Evolutionary conservation across 2,329 filamentous ascomycete genomes (phyloP), one percentile per base, ranked within the genome.

Genomic region (Lecanosticta acicola): DNA sequence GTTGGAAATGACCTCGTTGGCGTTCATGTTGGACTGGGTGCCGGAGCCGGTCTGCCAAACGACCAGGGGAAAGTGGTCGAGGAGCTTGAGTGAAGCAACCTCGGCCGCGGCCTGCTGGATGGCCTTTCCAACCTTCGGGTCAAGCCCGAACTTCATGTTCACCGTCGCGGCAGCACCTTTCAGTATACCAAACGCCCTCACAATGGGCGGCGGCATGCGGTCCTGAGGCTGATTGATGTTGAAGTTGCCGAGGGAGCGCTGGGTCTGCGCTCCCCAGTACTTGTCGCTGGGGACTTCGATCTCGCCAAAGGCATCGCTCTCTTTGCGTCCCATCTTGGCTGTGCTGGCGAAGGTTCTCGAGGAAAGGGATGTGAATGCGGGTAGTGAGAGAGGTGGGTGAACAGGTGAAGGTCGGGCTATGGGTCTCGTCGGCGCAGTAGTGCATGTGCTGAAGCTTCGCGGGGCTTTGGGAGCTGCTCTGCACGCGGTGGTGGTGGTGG

Each of bases 1-100:
- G 80, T 97, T 98, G 56, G 91, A 96, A 71, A 98, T 97, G 71
- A 98, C 93, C 71, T 98, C 93, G 76, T 98, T 98, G 68, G 91
- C 90, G 75, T 98, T 98, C 93, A 97, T 97, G 81, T 95, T 97
- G 70, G 90, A 96, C 77, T 97, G 93, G 21, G 93, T 97, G 66
- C 93, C 93, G 41, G 93, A 97, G 55, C 93, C 93, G 44, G 93
- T 98, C 77, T 98, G 93, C 93, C 93, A 98, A 66, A 98, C 91
- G 46, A 97, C 91, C 51, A 97, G 86, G 56, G 93, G 93, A 75
- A 98, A 97, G 77, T 97, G 91, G 70, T 96, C 90, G 64, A 94
- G 70, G 61, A 97, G 84, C 79, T 96, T 94, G 66, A 93, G 82
- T 55, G 87, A 84, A 46, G 91, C 90, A 33, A 98, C 91, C 75